phyloP scores from a whole-genome alignment of 805 yeast genomes.

The Wickerhamomyces mucosus region DNA sequence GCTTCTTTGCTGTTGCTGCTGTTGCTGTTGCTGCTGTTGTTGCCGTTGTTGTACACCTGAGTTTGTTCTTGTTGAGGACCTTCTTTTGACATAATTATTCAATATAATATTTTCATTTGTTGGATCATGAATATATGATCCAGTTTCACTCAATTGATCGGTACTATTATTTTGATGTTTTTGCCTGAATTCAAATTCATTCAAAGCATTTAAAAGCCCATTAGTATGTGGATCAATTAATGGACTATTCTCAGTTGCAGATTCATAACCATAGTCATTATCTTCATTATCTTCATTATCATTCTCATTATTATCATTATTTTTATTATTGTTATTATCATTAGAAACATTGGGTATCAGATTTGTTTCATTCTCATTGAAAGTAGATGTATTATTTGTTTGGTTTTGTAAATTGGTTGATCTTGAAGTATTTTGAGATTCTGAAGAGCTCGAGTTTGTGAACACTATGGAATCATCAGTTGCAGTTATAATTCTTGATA shows the following conservation, averaged over 20 bases:
- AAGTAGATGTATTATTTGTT: neutral
- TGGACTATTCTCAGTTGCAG: slow-evolving; percentile 3
- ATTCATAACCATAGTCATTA: slow-evolving; percentile 2
- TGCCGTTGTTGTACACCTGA: neutral
- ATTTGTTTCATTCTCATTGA: neutral
- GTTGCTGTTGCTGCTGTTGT: slow-evolving; percentile 2
- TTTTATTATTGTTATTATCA: neutral
- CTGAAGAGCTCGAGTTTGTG: slow-evolving; percentile 18
- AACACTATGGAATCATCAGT: slow-evolving; percentile 20
- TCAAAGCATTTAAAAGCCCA: slow-evolving; percentile 9
- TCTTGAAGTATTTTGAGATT: slow-evolving; percentile 16
- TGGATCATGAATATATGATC: slow-evolving; percentile 26
- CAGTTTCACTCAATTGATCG: slow-evolving; percentile 17
- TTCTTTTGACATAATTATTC: slow-evolving; percentile 21
- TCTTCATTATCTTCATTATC: slow-evolving; percentile 1
- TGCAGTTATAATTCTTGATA: slow-evolving; percentile 14
- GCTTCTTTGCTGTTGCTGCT: slow-evolving; percentile 6
- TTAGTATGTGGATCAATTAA: slow-evolving; percentile 4
- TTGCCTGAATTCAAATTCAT: neutral
- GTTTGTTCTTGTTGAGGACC: slow-evolving; percentile 9
- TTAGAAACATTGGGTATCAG: neutral
- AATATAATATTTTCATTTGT: slow-evolving; percentile 24
- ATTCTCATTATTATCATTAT: neutral
- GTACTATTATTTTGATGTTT: neutral
- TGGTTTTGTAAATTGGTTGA: slow-evolving; percentile 5